Evolutionary conservation across 139 green algal species (phyloP).

Genomic region (Yamagishiella unicocca): DNA sequence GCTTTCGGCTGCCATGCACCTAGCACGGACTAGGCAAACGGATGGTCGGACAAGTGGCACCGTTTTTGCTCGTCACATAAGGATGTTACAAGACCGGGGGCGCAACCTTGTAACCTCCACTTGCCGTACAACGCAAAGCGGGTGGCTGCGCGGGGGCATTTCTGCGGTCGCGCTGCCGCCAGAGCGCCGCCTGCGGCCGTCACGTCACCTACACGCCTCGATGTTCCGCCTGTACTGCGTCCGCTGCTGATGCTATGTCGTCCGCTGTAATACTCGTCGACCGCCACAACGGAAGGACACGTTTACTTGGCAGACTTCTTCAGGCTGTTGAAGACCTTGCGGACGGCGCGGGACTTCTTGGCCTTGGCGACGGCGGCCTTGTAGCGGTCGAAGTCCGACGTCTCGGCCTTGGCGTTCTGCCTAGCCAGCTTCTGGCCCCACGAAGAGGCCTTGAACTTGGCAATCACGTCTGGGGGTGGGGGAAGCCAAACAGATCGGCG

Average conservation of each 20-base stretch:
- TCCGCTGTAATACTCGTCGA: no score
- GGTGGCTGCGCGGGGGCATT: neutral
- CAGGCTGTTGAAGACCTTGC: conserved; percentile 78
- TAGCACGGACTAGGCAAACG: no score
- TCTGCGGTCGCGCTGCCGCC: neutral
- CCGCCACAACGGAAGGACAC: no score
- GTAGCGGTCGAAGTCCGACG: conserved; percentile 97
- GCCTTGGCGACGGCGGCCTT: conserved; percentile 82
- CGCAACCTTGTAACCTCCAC: neutral
- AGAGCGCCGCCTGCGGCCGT: neutral
- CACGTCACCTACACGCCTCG: neutral
- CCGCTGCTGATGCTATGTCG: conserved; percentile 14
- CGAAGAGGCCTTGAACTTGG: conserved; percentile 87
- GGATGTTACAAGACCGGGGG: neutral
- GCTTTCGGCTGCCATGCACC: no score
- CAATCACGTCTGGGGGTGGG: conserved; percentile 76
- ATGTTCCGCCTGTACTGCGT: conserved; percentile 6
- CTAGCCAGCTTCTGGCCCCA: conserved; percentile 94
- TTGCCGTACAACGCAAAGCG: neutral
- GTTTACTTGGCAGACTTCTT: conserved; percentile 73
- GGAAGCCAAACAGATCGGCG: neutral
- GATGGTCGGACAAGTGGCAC: no score
- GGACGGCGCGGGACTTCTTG: conserved; percentile 67
- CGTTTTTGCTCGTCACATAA: neutral
- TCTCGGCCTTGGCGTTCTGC: conserved; percentile 75